A percentile compares a stretch with the other conserved stretches of the same genome.
Conservation (phyloP, 176 grass and related monocot genomes). For the Metroxylon sagu region DNA sequence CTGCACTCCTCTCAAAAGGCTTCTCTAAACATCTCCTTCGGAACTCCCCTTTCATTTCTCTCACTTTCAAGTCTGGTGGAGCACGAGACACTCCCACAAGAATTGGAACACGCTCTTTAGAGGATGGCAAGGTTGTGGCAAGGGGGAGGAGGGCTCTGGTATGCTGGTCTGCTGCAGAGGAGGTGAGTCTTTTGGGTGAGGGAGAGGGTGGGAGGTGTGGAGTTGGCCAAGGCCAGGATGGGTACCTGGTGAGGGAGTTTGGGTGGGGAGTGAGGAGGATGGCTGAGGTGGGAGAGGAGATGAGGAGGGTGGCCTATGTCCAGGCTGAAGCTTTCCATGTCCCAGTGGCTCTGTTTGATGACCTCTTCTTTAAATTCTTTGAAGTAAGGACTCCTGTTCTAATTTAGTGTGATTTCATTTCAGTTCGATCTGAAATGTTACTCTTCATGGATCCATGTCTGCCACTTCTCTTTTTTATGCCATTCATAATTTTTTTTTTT, state of each 20-base stretch:
- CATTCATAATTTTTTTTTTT: no score
- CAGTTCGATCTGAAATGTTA: no score
- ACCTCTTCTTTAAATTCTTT: slow-evolving; percentile 75
- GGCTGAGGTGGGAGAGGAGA: slow-evolving; percentile 58
- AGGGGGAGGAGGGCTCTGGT: background rate
- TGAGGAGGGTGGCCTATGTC: slow-evolving; percentile 62
- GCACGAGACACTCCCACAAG: no score
- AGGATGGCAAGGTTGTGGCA: no score
- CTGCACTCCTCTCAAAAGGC: no score
- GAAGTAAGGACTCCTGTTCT: slow-evolving; percentile 42
- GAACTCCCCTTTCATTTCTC: no score
- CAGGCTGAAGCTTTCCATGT: slow-evolving; percentile 91
- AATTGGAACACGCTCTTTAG: no score
- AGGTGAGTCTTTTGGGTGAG: slow-evolving; percentile 6
- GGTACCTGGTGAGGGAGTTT: slow-evolving; percentile 43
- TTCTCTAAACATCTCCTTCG: no score
- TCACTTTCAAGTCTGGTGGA: no score
- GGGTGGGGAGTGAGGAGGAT: slow-evolving; percentile 72
- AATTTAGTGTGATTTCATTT: background rate
- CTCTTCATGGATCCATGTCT: no score
- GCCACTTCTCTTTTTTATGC: no score
- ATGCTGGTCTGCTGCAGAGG: background rate
- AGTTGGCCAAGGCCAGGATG: background rate
- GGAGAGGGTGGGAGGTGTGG: background rate
- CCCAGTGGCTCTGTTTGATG: slow-evolving; percentile 58